Conservation (phyloP, 805 yeast species). For the Yamadazyma endophytica region DNA sequence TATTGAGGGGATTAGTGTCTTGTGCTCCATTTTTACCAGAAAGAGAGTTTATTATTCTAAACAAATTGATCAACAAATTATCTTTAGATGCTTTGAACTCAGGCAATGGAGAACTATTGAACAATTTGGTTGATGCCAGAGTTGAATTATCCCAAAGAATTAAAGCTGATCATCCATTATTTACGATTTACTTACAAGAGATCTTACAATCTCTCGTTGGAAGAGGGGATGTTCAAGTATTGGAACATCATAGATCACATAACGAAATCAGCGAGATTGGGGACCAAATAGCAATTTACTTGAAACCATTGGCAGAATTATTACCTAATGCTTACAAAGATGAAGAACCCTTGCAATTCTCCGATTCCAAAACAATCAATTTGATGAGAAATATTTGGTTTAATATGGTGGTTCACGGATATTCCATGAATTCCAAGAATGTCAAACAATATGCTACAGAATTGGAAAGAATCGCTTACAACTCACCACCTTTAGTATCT, state of each 20-base stretch:
- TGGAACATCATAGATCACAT: slow-evolving; percentile 78
- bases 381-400: slow-evolving; percentile 90
- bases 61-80: slow-evolving; percentile 53
- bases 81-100: slow-evolving; percentile 41
- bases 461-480: slow-evolving; percentile 72
- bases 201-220: slow-evolving; percentile 63
- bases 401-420: slow-evolving; percentile 89
- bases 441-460: slow-evolving; percentile 43
- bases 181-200: slow-evolving; percentile 55
- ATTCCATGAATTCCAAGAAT: slow-evolving; percentile 54
- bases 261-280: slow-evolving; percentile 67
- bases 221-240: slow-evolving; percentile 73
- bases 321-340: slow-evolving; percentile 52
- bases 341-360: slow-evolving; percentile 38
- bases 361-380: slow-evolving; percentile 48
- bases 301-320: slow-evolving; percentile 72
- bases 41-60: slow-evolving; percentile 62
- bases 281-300: slow-evolving; percentile 56
- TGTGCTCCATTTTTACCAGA: slow-evolving; percentile 60
- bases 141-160: slow-evolving; percentile 40
- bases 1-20: slow-evolving; percentile 58
- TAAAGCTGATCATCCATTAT: slow-evolving; percentile 36
- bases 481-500: slow-evolving; percentile 83
- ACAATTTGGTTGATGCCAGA: slow-evolving; percentile 49
- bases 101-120: slow-evolving; percentile 33